Evolutionary conservation across 352 stramenopile genomes (phyloP).

Genomic region (Blastocystis sp.): DNA sequence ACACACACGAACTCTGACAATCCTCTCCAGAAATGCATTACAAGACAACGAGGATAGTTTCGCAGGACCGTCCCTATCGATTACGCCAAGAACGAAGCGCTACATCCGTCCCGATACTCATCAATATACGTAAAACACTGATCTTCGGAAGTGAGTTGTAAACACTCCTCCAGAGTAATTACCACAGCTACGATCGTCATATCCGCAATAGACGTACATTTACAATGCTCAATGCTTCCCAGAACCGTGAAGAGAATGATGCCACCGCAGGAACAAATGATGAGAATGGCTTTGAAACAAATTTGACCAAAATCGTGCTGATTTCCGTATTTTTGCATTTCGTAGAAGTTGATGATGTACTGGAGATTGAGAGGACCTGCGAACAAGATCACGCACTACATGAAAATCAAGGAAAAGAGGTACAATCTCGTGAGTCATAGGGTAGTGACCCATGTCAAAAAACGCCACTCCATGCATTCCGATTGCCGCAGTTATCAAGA

Average conservation of each 20-base stretch:
- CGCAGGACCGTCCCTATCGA: background rate
- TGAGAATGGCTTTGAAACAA: background rate
- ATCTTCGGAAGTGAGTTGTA: slow-evolving; percentile 31
- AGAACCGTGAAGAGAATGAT: slow-evolving; percentile 30
- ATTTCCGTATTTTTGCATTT: background rate
- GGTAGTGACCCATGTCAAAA: slow-evolving; percentile 58
- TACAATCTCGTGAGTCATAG: slow-evolving; percentile 18
- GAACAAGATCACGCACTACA: slow-evolving; percentile 41
- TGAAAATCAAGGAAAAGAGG: background rate
- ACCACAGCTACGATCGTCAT: background rate
- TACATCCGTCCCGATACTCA: slow-evolving; percentile 16
- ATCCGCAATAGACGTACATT: background rate
- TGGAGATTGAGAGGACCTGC: background rate
- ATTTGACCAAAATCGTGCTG: slow-evolving; percentile 1
- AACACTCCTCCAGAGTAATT: slow-evolving; percentile 42
- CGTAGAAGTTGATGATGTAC: slow-evolving; percentile 10
- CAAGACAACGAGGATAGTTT: slow-evolving; percentile 54
- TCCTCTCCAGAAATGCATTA: slow-evolving; percentile 55
- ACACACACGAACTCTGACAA: slow-evolving; percentile 24
- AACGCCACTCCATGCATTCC: slow-evolving; percentile 37
- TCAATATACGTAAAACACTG: slow-evolving; percentile 15
- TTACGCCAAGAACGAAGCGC: background rate
- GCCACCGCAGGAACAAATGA: background rate
- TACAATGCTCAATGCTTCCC: slow-evolving; percentile 35
- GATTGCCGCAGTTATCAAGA: background rate